phyloP scores from a whole-genome alignment of 306 rosid genomes.

The Oxytropis ochrocephala region DNA sequence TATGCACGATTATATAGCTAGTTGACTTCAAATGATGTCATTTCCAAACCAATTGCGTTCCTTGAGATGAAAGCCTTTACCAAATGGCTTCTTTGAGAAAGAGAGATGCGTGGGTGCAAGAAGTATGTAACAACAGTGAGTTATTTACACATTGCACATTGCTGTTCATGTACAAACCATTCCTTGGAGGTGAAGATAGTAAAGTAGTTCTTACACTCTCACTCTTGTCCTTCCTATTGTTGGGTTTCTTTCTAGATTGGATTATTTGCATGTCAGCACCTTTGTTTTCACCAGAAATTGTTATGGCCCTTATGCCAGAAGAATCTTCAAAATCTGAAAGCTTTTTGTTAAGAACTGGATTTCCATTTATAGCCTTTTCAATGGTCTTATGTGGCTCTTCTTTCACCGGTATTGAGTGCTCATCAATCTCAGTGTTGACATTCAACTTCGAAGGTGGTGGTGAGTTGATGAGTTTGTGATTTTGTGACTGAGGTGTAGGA shows the following conservation, averaged over 20 bases:
- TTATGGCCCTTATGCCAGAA: constrained; percentile 35
- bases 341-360: background rate
- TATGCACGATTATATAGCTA: no score
- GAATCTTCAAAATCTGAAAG: constrained; percentile 12
- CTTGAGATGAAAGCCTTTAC: constrained; percentile 8
- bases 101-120: constrained; percentile 34
- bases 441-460: constrained; percentile 32
- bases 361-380: constrained; percentile 26
- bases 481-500: constrained; percentile 23
- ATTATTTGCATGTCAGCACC: constrained; percentile 68
- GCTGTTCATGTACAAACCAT: constrained; percentile 44
- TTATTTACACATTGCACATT: constrained; percentile 77
- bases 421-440: constrained; percentile 11
- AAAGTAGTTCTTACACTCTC: background rate
- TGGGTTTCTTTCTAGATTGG: constrained; percentile 21
- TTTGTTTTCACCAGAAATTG: constrained; percentile 72
- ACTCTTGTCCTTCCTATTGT: constrained; percentile 24
- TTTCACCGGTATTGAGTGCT: constrained; percentile 31
- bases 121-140: constrained; percentile 39
- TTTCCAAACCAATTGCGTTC: no score
- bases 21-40: no score
- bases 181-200: constrained; percentile 18
- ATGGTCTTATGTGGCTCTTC: constrained; percentile 41
- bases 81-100: constrained; percentile 38
- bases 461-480: constrained; percentile 24